Conservation (phyloP, 208 protist genomes). For the Phytomonas sp. region DNA sequence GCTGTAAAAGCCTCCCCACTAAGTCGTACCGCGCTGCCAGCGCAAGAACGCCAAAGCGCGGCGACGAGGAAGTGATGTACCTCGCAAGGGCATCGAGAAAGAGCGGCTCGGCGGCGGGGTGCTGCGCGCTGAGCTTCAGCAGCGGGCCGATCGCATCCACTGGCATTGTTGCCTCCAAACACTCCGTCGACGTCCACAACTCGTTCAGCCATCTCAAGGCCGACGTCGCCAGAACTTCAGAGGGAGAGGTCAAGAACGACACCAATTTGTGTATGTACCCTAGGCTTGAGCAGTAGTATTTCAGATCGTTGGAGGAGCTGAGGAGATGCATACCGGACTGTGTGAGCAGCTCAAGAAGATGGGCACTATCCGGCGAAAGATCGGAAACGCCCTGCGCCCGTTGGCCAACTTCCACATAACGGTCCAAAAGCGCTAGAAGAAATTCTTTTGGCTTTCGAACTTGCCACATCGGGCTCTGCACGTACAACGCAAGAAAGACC, state of each 20-base stretch:
- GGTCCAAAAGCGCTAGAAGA: conserved; percentile 53
- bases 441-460: conserved; percentile 84
- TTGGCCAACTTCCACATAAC: conserved; percentile 25
- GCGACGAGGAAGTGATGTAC: conserved; percentile 37
- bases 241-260: conserved; percentile 16
- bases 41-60: conserved; percentile 16
- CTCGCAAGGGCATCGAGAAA: conserved; percentile 49
- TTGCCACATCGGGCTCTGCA: conserved; percentile 67
- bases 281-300: conserved; percentile 51
- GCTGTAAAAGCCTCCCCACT: conserved; percentile 36
- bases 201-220: conserved; percentile 56
- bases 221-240: neutral
- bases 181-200: conserved; percentile 38
- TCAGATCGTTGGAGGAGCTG: conserved; percentile 27
- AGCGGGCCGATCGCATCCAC: conserved; percentile 37
- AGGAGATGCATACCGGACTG: conserved; percentile 40
- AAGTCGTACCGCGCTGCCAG: conserved; percentile 36
- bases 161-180: conserved; percentile 43
- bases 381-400: neutral
- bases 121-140: conserved; percentile 23
- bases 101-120: conserved; percentile 21
- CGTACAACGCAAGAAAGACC: conserved; percentile 74
- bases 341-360: conserved; percentile 38
- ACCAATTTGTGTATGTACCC: conserved; percentile 67
- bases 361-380: neutral